Percentiles rank a stretch among this genome's conserved stretches.
Conservation (phyloP, 202 grass and related monocot genomes). For the Zoysia matrella region DNA sequence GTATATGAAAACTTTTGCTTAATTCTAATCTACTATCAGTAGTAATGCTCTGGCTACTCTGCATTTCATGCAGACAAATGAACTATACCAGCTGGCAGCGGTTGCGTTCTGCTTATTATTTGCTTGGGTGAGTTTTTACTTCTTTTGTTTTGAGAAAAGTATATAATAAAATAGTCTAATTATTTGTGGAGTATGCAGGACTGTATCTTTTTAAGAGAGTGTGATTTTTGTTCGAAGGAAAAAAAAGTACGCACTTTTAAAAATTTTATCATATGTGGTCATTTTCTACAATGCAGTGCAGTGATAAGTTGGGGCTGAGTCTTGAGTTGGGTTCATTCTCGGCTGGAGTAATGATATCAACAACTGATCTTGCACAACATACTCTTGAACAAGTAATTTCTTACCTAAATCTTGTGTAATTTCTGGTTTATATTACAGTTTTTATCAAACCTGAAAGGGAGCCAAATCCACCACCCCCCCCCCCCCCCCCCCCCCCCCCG, state of each 20-base stretch:
- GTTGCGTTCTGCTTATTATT: slow-evolving; percentile 99
- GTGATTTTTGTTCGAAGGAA: neutral
- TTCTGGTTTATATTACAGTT: slow-evolving; percentile 13
- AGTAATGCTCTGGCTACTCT: slow-evolving; percentile 39
- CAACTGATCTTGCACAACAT: slow-evolving; percentile 96
- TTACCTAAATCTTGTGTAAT: slow-evolving; percentile 9
- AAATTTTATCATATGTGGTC: slow-evolving; percentile 34
- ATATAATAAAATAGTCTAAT: too few species aligned
- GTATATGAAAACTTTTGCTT: neutral
- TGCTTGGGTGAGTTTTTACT: slow-evolving; percentile 88
- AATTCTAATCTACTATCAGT: neutral
- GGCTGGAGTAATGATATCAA: slow-evolving; percentile 99
- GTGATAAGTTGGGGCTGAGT: slow-evolving; percentile 99
- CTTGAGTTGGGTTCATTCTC: slow-evolving; percentile 98
- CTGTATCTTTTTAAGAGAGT: slow-evolving; percentile 9
- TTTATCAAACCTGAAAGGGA: neutral
- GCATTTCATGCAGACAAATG: slow-evolving; percentile 22
- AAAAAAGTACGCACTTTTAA: too few species aligned
- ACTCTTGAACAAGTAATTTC: slow-evolving; percentile 94
- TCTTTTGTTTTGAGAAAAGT: neutral
- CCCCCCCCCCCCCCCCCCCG: too few species aligned
- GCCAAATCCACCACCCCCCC: neutral
- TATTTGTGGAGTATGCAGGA: neutral
- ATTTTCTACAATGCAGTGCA: slow-evolving; percentile 78
- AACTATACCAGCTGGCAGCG: slow-evolving; percentile 65